Evolutionary conservation across 208 protist genomes (phyloP).

Genomic region (Tetramitus jugosus): DNA sequence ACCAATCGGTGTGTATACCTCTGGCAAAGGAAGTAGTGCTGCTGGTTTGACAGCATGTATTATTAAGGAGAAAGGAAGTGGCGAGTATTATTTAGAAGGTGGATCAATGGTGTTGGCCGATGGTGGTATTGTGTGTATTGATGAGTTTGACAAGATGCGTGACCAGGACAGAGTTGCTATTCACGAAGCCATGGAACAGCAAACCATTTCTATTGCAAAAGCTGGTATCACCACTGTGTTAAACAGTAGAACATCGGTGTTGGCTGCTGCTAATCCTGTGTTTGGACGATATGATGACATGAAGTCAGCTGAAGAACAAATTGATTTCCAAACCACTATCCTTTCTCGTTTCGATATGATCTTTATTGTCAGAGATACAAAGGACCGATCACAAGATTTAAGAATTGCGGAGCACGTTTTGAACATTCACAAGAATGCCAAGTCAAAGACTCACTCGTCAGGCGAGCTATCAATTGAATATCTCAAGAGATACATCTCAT

Average conservation of each 20-base stretch:
- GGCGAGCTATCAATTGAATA: background rate
- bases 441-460: background rate
- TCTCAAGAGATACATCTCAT: conserved; percentile 17
- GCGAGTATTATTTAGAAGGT: conserved; percentile 98
- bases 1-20: conserved; percentile 97
- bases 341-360: conserved; percentile 35
- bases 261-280: conserved; percentile 97
- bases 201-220: conserved; percentile 99
- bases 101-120: conserved; percentile 99
- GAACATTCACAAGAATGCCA: background rate
- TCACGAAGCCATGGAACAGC: conserved; percentile 99
- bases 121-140: conserved; percentile 70
- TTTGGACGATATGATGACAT: conserved; percentile 25
- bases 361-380: conserved; percentile 28
- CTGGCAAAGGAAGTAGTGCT: conserved; percentile 85
- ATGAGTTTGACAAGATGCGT: conserved; percentile 99
- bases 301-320: conserved; percentile 2
- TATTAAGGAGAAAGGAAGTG: conserved; percentile 36
- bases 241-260: conserved; percentile 95
- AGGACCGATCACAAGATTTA: background rate
- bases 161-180: conserved; percentile 95
- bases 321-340: conserved; percentile 20
- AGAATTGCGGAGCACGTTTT: conserved; percentile 28
- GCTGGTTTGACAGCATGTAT: conserved; percentile 25
- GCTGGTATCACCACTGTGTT: conserved; percentile 99